Evolutionary conservation across 2,329 filamentous ascomycete species (phyloP), one percentile per base, ranked within the genome.

Genomic region (Knoxdaviesia capensis): DNA sequence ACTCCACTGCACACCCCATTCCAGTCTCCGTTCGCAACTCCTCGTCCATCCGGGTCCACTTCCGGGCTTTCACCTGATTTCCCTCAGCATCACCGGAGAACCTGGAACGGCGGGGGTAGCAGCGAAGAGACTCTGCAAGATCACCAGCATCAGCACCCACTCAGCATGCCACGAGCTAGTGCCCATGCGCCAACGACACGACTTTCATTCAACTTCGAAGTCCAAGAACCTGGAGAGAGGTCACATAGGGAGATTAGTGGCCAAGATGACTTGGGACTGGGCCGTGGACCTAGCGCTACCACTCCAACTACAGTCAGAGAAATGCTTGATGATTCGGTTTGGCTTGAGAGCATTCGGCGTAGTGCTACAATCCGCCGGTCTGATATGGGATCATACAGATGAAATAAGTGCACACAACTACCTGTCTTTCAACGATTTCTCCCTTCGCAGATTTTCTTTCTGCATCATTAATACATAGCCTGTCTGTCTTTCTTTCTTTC

Each of bases 281-380:
- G 20, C 20, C 20, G 20, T 20, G 20, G 20, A 20, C 20, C 20
- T 20, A 20, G 20, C 3, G 20, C 20, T 20, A 20, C 20, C 20
- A 20, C 20, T 20, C 20, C 20, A 20, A 20, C 20, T 20, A 20
- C 20, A 20, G 20, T 20, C 20, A 20, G 20, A 20, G 77, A 86
- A 49, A 81, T 90, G 54, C 69, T 96, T 43, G 84, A 90, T 52
- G 82, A 88, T 53, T 90, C 84, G 11, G 79, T 82, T 10, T 96
- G 88, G 88, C 83, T 88, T 41, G 84, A 93, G 60, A 93, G 83
- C 64, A 86, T 94, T 48, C 70, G 86, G 48, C 71, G 85, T 47
- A 93, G 85, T 61, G 85, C 90, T 50, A 94, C 86, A 42, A 70
- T 69, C 42, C 62, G 63, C 41, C 63, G 60, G 48, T 61, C 63